Conservation (phyloP, 2,329 filamentous ascomycete species). For the Arthroderma sp. region DNA sequence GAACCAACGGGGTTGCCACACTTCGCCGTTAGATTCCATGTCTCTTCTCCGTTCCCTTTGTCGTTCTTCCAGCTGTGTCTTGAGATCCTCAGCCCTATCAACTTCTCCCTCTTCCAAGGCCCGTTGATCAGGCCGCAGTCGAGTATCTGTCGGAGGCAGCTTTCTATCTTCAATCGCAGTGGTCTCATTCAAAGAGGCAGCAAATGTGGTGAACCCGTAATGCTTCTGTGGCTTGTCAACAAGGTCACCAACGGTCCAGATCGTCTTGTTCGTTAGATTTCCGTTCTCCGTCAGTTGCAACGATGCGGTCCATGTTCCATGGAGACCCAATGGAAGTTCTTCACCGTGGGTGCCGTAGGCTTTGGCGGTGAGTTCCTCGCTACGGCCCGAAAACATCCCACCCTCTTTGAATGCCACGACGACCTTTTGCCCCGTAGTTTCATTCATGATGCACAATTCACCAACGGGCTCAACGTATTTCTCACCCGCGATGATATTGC, state of each 20-base stretch:
- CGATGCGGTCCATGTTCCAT: constrained; percentile 72
- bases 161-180: constrained; percentile 63
- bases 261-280: constrained; percentile 47
- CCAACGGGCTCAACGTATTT: constrained; percentile 96
- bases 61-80: constrained; percentile 70
- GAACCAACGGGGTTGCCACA: constrained; percentile 74
- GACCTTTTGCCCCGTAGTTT: constrained; percentile 70
- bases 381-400: constrained; percentile 91
- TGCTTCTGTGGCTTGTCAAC: constrained; percentile 67
- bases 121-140: constrained; percentile 76
- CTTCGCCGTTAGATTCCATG: constrained; percentile 61
- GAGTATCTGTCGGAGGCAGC: constrained; percentile 67
- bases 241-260: constrained; percentile 68
- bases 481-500: constrained; percentile 94
- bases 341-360: constrained; percentile 54
- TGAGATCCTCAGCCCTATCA: constrained; percentile 71
- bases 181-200: constrained; percentile 74
- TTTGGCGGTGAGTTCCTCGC: constrained; percentile 75
- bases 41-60: constrained; percentile 63
- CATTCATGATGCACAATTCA: constrained; percentile 73
- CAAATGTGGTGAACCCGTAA: constrained; percentile 82
- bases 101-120: constrained; percentile 69
- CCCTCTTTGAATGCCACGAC: constrained; percentile 85
- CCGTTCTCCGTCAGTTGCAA: constrained; percentile 55
- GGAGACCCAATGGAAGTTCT: constrained; percentile 53